Percentiles rank a stretch among this genome's conserved stretches.
Conservation (phyloP, 2,329 filamentous ascomycete species). For the Fusarium camptoceras region DNA sequence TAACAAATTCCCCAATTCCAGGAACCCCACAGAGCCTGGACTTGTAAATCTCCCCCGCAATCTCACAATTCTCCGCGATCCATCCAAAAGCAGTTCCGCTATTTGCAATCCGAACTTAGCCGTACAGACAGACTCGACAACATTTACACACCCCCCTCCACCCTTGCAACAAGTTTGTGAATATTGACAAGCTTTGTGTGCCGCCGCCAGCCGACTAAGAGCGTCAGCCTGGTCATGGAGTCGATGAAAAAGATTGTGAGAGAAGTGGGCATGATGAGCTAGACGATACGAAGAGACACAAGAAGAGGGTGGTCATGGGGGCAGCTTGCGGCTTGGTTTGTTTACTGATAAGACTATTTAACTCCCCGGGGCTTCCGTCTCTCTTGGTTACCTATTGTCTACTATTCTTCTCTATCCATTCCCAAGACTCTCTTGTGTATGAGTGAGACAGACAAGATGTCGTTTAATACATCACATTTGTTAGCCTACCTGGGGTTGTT, state of each 20-base stretch:
- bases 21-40: constrained; percentile 33
- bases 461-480: constrained; percentile 51
- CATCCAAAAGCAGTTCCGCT: constrained; percentile 41
- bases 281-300: not conserved
- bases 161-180: constrained; percentile 12
- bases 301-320: constrained; percentile 35
- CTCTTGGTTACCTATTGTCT: not conserved
- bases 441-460: constrained; percentile 41
- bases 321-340: constrained; percentile 9
- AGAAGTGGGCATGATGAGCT: constrained; percentile 24
- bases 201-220: constrained; percentile 47
- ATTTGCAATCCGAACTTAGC: constrained; percentile 50
- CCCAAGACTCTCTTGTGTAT: constrained; percentile 6
- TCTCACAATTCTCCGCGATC: constrained; percentile 33
- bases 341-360: constrained; percentile 19
- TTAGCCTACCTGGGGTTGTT: constrained; percentile 56
- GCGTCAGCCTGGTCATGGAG: constrained; percentile 32
- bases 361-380: constrained; percentile 17
- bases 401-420: constrained; percentile 5
- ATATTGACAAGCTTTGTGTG: constrained; percentile 44
- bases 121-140: constrained; percentile 25
- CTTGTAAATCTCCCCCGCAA: constrained; percentile 22
- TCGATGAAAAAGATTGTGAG: constrained; percentile 10
- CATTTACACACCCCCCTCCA: constrained; percentile 18
- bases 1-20: constrained; percentile 10